Evolutionary conservation across 1,284 basidiomycete species (phyloP).

Genomic region (Leucoagaricus sp.): DNA sequence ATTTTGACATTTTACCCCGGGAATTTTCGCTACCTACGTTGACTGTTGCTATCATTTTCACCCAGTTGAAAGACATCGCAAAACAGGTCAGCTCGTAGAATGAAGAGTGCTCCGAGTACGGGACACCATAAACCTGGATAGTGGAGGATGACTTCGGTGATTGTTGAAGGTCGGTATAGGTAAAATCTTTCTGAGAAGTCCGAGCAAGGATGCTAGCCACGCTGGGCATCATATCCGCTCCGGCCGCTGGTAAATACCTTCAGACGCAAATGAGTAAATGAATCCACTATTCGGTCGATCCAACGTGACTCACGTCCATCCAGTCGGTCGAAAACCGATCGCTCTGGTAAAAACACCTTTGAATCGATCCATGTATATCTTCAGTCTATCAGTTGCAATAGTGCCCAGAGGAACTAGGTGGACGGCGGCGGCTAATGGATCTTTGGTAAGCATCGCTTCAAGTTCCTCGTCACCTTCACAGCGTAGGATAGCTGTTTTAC

Average conservation of each 20-base stretch:
- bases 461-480: slow-evolving; percentile 86
- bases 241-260: slow-evolving; percentile 75
- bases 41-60: slow-evolving; percentile 92
- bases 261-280: background rate
- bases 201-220: slow-evolving; percentile 68
- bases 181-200: slow-evolving; percentile 68
- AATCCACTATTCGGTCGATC: background rate
- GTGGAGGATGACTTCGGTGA: slow-evolving; percentile 71
- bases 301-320: slow-evolving; percentile 77
- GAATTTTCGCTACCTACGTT: slow-evolving; percentile 85
- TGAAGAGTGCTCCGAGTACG: slow-evolving; percentile 95
- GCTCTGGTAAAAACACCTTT: slow-evolving; percentile 74
- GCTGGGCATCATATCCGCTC: slow-evolving; percentile 61
- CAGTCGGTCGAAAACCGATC: slow-evolving; percentile 89
- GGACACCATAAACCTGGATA: slow-evolving; percentile 84
- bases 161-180: slow-evolving; percentile 65
- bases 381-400: slow-evolving; percentile 79
- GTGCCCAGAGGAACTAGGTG: slow-evolving; percentile 85
- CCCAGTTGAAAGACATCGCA: slow-evolving; percentile 82
- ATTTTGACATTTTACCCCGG: slow-evolving; percentile 81
- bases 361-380: slow-evolving; percentile 77
- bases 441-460: slow-evolving; percentile 73
- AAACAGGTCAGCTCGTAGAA: slow-evolving; percentile 96
- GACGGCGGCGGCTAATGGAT: slow-evolving; percentile 79
- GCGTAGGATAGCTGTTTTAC: slow-evolving; percentile 78